Conservation (phyloP, 1,284 basidiomycete genomes). For the Trichosporon sp. region DNA sequence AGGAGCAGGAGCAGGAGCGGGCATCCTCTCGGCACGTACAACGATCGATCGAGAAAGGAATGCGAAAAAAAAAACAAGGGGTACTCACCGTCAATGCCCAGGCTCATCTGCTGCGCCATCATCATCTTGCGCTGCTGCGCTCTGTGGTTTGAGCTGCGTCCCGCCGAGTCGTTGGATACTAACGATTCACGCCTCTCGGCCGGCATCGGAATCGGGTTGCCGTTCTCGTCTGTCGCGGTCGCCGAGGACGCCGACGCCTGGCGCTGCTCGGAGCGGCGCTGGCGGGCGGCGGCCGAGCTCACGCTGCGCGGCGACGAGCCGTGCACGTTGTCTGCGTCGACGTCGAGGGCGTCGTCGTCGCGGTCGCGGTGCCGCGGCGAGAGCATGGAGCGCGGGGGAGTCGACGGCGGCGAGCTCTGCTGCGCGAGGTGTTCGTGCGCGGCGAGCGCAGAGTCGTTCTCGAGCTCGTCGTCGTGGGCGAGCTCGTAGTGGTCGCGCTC, state of each 20-base stretch:
- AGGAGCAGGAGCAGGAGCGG: too few species aligned
- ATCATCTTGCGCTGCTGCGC: slow-evolving; percentile 19
- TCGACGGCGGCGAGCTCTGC: background rate
- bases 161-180: slow-evolving; percentile 8
- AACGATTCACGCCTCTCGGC: slow-evolving; percentile 11
- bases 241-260: slow-evolving; percentile 1
- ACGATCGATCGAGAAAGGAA: background rate
- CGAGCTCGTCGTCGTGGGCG: background rate
- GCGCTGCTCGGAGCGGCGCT: background rate
- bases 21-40: too few species aligned
- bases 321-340: background rate
- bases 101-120: slow-evolving; percentile 21
- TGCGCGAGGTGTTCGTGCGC: background rate
- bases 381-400: background rate
- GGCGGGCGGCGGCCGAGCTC: background rate
- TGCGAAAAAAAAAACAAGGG: background rate
- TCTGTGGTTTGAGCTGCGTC: background rate
- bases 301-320: background rate
- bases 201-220: background rate
- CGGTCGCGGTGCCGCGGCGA: background rate
- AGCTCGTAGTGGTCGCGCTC: background rate
- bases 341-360: background rate
- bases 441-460: background rate
- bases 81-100: slow-evolving; percentile 42
- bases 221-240: background rate